A percentile compares a stretch with the other conserved stretches of the same genome.
These are phyloP conservation scores for Hirschioporus abietinus DNA, from an alignment of 768 basidiomycete species.

Conservation along the genomic window DNA sequence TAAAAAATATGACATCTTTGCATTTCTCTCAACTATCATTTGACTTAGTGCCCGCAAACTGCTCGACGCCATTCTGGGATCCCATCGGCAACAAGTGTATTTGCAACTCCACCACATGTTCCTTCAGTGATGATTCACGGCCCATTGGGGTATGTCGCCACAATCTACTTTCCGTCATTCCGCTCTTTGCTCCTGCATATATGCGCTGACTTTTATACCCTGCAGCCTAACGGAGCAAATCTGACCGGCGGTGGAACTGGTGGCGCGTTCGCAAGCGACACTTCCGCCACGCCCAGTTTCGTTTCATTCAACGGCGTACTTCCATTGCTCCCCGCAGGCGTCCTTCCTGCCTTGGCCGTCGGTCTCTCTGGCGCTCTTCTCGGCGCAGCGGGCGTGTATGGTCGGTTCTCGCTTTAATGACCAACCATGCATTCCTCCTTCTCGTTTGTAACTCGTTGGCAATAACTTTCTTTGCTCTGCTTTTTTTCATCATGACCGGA, in stretches of 20 bases:
- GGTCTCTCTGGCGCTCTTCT: conserved; percentile 32
- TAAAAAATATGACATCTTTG: neutral
- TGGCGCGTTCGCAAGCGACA: conserved; percentile 22
- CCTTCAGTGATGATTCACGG: conserved; percentile 57
- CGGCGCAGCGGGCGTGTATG: conserved; percentile 23
- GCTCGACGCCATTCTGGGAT: conserved; percentile 80
- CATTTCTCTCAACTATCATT: conserved; percentile 4
- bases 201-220: conserved; percentile 1
- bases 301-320: conserved; percentile 44
- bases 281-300: conserved; percentile 26
- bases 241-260: conserved; percentile 57
- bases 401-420: conserved; percentile 10
- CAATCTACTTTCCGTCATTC: conserved; percentile 5
- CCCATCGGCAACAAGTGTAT: conserved; percentile 61
- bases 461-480: neutral
- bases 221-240: conserved; percentile 62
- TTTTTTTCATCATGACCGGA: neutral
- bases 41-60: conserved; percentile 55
- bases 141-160: conserved; percentile 52
- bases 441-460: neutral
- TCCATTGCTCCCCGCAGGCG: conserved; percentile 25
- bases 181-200: neutral
- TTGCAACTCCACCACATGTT: conserved; percentile 51
- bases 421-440: neutral
- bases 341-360: conserved; percentile 29